Conservation (phyloP, 2,329 filamentous ascomycete species). For the Incumbomyces delicatus region DNA sequence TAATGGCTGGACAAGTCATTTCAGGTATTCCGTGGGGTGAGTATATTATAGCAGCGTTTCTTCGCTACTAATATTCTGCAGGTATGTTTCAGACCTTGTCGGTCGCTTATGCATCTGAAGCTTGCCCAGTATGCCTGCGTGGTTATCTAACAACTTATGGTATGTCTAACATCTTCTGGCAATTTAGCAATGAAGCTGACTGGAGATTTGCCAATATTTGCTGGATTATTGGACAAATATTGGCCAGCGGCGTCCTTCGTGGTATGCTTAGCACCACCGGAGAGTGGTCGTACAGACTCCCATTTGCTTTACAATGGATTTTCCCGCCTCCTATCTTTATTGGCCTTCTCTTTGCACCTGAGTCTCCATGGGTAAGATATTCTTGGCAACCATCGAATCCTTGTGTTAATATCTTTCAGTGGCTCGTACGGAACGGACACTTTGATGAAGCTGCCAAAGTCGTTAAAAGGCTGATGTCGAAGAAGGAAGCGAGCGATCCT, state of each 20-base stretch:
- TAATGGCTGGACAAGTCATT: slow-evolving; percentile 53
- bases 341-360: slow-evolving; percentile 37
- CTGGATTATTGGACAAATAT: slow-evolving; percentile 48
- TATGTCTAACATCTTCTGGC: too few species aligned
- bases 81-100: slow-evolving; percentile 47
- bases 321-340: slow-evolving; percentile 38
- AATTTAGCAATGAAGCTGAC: too few species aligned
- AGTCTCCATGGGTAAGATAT: slow-evolving; percentile 35
- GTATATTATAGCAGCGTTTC: too few species aligned
- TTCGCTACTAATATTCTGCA: too few species aligned
- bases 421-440: slow-evolving; percentile 36
- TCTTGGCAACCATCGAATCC: too few species aligned
- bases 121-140: slow-evolving; percentile 36
- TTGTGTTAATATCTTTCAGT: too few species aligned
- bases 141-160: slow-evolving; percentile 45
- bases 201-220: slow-evolving; percentile 52
- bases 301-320: slow-evolving; percentile 44
- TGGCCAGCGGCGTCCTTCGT: slow-evolving; percentile 39
- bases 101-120: slow-evolving; percentile 45
- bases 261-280: slow-evolving; percentile 30
- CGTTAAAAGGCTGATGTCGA: slow-evolving; percentile 30
- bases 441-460: slow-evolving; percentile 33
- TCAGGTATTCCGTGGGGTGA: slow-evolving; percentile 51
- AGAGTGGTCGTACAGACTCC: slow-evolving; percentile 43
- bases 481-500: slow-evolving; percentile 24